These are phyloP conservation scores for Lanmaoa pseudosensibilis DNA, from an alignment of 768 basidiomycete species.

Conservation along the genomic window DNA sequence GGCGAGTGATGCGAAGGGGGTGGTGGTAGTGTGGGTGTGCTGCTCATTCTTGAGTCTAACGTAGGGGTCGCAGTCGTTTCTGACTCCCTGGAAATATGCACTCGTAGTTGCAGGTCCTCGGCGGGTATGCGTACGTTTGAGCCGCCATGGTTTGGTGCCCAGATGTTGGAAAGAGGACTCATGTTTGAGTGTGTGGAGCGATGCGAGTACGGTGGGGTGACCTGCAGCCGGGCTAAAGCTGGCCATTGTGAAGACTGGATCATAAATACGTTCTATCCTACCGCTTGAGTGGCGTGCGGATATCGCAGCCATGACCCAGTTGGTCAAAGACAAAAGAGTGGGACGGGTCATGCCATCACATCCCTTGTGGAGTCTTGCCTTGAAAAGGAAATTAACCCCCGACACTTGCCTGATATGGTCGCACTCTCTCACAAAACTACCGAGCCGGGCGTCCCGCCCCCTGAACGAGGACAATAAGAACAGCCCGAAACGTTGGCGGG, in stretches of 20 bases:
- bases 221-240: constrained; percentile 12
- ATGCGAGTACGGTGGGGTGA: constrained; percentile 12
- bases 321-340: constrained; percentile 33
- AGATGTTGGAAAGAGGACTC: constrained; percentile 13
- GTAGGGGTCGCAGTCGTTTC: constrained; percentile 17
- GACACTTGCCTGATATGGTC: constrained; percentile 3
- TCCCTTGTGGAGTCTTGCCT: not conserved
- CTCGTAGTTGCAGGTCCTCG: constrained; percentile 21
- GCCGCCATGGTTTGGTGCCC: constrained; percentile 3
- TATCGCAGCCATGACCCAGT: constrained; percentile 11
- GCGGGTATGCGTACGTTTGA: constrained; percentile 10
- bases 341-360: not conserved
- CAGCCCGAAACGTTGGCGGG: constrained; percentile 7
- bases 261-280: constrained; percentile 28
- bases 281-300: constrained; percentile 8
- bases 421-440: not conserved
- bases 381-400: constrained; percentile 7
- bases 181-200: constrained; percentile 14
- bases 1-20: constrained; percentile 22
- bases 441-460: not conserved
- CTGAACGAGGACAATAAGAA: constrained; percentile 29
- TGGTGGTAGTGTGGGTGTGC: constrained; percentile 23
- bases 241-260: not conserved
- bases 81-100: constrained; percentile 27
- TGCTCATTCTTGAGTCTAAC: constrained; percentile 13